Conservation (phyloP, 441 rosid genomes). For the Francoa sonchifolia region DNA sequence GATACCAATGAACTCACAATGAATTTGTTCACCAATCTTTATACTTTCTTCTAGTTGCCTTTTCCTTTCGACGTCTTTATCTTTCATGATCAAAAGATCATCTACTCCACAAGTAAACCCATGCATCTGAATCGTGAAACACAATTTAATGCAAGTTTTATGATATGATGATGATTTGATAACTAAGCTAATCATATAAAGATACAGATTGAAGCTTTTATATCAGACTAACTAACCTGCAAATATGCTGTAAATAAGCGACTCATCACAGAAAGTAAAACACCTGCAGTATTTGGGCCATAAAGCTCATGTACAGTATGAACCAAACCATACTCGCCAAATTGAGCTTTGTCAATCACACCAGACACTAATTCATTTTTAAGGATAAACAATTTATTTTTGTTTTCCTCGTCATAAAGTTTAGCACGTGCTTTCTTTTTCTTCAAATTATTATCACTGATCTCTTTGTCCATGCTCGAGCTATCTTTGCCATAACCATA, state of each 20-base stretch:
- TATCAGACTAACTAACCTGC: conserved; percentile 45
- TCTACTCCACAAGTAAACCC: conserved; percentile 99
- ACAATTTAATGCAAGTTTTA: conserved; percentile 18
- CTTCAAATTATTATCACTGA: conserved; percentile 8
- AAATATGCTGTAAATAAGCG: conserved; percentile 82
- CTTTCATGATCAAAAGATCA: conserved; percentile 72
- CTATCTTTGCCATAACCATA: conserved; percentile 12
- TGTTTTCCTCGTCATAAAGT: no score
- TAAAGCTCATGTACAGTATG: conserved; percentile 94
- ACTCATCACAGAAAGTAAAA: conserved; percentile 76
- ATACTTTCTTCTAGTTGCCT: conserved; percentile 69
- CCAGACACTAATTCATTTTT: conserved; percentile 74
- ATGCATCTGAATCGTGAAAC: conserved; percentile 57
- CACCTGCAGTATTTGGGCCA: conserved; percentile 87
- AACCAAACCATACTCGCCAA: conserved; percentile 91
- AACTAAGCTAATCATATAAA: no score
- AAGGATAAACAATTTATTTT: conserved; percentile 57
- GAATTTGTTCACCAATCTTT: conserved; percentile 58
- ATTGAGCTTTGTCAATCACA: conserved; percentile 97
- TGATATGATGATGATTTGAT: no score
- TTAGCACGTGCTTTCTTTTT: conserved; percentile 13
- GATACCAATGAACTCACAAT: conserved; percentile 58
- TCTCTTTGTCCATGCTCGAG: conserved; percentile 4
- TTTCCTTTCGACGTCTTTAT: conserved; percentile 56
- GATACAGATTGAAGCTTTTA: conserved; percentile 6